Percentiles rank a stretch among this genome's conserved stretches.
These are phyloP conservation scores for Pseudopithomyces maydicus DNA, from an alignment of 2,329 filamentous ascomycete species.

Conservation along the genomic window DNA sequence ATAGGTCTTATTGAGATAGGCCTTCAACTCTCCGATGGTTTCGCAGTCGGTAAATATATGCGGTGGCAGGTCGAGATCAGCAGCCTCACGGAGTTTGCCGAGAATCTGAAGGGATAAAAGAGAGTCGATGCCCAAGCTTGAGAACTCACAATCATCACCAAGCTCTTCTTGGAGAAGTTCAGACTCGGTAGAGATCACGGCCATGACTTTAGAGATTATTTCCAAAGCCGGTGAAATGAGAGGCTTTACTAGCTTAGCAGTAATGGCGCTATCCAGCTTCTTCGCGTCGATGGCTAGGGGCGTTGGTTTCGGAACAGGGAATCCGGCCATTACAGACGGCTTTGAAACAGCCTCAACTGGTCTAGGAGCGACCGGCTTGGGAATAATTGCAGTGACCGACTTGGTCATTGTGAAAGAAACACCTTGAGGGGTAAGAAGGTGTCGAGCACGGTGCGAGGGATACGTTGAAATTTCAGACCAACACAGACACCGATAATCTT, in stretches of 20 bases:
- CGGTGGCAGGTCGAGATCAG: slow-evolving; percentile 63
- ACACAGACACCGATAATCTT: slow-evolving; percentile 63
- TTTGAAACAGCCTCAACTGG: neutral
- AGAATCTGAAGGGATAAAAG: slow-evolving; percentile 65
- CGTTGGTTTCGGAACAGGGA: slow-evolving; percentile 31
- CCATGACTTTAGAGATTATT: slow-evolving; percentile 61
- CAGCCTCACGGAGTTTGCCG: slow-evolving; percentile 65
- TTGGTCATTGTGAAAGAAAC: slow-evolving; percentile 23
- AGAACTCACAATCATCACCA: slow-evolving; percentile 64
- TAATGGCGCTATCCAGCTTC: slow-evolving; percentile 38
- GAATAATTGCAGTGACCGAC: slow-evolving; percentile 37
- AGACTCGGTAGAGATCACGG: slow-evolving; percentile 69
- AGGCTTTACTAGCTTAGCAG: slow-evolving; percentile 55
- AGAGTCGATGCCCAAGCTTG: slow-evolving; percentile 67
- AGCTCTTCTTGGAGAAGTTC: slow-evolving; percentile 64
- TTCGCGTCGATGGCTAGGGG: slow-evolving; percentile 38
- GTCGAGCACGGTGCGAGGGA: slow-evolving; percentile 69
- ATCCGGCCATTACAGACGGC: neutral
- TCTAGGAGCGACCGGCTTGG: neutral
- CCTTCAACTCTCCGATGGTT: slow-evolving; percentile 65
- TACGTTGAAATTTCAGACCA: slow-evolving; percentile 69
- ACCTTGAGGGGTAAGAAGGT: slow-evolving; percentile 68
- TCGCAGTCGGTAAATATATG: slow-evolving; percentile 66
- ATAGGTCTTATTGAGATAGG: slow-evolving; percentile 57
- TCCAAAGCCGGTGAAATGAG: slow-evolving; percentile 49